These are phyloP conservation scores for Biscutella laevigata DNA, from an alignment of 441 rosid species.

Conservation along the genomic window DNA sequence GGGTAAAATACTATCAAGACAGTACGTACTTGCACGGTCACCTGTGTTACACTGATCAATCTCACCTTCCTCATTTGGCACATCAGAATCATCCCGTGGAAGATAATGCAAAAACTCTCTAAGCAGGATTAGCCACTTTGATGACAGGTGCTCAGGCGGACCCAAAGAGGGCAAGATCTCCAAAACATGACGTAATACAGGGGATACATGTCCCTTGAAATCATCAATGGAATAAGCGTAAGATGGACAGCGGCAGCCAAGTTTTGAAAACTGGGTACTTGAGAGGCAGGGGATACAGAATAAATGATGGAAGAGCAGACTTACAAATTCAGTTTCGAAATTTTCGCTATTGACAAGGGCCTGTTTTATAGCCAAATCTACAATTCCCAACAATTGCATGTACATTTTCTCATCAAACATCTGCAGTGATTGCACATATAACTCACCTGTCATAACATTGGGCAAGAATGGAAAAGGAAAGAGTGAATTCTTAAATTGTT, in stretches of 20 bases:
- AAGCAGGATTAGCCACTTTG: constrained; percentile 79
- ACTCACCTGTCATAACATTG: constrained; percentile 58
- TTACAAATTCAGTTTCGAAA: constrained; percentile 73
- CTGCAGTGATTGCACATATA: constrained; percentile 69
- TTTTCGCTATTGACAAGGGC: constrained; percentile 43
- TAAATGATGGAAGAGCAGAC: constrained; percentile 24
- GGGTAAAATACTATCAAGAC: constrained; percentile 14
- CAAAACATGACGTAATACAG: constrained; percentile 69
- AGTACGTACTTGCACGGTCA: constrained; percentile 40
- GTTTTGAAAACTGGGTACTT: constrained; percentile 7
- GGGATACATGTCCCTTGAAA: constrained; percentile 69
- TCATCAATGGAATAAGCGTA: constrained; percentile 7
- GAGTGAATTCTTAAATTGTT: constrained; percentile 20
- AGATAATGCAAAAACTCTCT: constrained; percentile 72
- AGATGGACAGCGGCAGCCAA: constrained; percentile 6
- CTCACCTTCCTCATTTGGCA: constrained; percentile 47
- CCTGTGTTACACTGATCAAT: constrained; percentile 32
- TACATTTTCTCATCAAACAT: constrained; percentile 86
- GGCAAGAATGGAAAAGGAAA: constrained; percentile 10
- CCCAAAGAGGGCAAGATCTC: constrained; percentile 69
- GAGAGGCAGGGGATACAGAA: neutral
- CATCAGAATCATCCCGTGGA: constrained; percentile 49
- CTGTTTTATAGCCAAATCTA: constrained; percentile 65
- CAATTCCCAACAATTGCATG: constrained; percentile 62
- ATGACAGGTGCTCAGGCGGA: constrained; percentile 69